Evolutionary conservation across 345 rosid genomes (phyloP).

Genomic region (Bruguiera parviflora): DNA sequence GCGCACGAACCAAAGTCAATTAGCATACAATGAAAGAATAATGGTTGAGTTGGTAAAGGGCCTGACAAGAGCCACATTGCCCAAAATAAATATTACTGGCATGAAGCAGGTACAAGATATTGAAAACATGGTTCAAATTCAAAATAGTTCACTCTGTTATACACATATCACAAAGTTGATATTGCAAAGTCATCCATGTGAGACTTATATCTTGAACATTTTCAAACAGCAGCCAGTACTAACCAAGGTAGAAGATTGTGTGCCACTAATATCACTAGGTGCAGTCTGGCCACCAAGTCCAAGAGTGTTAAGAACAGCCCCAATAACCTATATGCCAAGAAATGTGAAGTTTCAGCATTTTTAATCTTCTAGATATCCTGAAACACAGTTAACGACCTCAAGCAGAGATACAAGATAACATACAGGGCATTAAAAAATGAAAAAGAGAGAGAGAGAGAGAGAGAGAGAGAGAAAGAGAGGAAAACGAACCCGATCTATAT

Average conservation of each 20-base stretch:
- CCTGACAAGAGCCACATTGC: no score
- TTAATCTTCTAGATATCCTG: not conserved
- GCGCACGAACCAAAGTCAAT: no score
- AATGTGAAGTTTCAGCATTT: constrained; percentile 5
- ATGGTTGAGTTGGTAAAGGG: no score
- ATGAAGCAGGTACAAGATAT: not conserved
- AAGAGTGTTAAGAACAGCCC: constrained; percentile 76
- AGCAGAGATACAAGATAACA: constrained; percentile 9
- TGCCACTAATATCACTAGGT: constrained; percentile 36
- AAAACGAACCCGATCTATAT: constrained; percentile 52
- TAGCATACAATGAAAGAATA: no score
- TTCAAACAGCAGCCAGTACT: not conserved
- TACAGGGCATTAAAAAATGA: not conserved
- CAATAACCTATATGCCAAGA: constrained; percentile 61
- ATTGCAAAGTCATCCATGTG: not conserved
- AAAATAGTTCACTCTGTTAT: no score
- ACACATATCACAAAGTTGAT: not conserved
- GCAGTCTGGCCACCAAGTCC: constrained; percentile 60
- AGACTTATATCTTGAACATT: not conserved
- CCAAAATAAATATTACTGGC: not conserved
- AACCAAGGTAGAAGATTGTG: constrained; percentile 51
- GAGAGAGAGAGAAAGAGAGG: not conserved
- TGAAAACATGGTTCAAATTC: not conserved
- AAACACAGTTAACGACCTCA: constrained; percentile 12
- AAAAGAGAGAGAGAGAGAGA: no score